Evolutionary conservation across 768 basidiomycete species (phyloP).

Genomic region (Pleurotus eryngii): DNA sequence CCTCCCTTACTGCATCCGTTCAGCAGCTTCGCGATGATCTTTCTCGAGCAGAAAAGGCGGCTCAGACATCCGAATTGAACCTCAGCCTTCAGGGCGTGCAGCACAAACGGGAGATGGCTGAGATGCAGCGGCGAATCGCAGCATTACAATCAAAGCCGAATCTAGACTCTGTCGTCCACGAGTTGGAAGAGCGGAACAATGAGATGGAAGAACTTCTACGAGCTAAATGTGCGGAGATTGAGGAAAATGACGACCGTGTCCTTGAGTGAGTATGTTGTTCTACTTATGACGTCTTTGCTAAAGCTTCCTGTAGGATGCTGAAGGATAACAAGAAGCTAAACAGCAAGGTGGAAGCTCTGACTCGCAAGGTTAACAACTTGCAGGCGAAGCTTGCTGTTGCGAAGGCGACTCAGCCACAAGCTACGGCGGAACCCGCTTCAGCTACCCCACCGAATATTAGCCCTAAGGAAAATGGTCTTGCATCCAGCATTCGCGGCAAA

Average conservation of each 20-base stretch:
- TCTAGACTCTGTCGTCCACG: conserved; percentile 50
- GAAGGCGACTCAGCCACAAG: conserved; percentile 32
- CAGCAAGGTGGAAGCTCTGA: conserved; percentile 66
- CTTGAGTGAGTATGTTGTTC: conserved; percentile 56
- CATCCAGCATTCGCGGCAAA: too few species aligned
- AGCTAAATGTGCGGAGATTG: conserved; percentile 72
- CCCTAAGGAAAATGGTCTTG: too few species aligned
- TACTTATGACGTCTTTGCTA: conserved; percentile 8
- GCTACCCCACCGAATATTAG: conserved; percentile 11
- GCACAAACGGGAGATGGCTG: conserved; percentile 59
- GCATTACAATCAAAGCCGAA: conserved; percentile 50
- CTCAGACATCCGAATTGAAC: conserved; percentile 63
- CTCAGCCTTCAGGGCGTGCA: conserved; percentile 63
- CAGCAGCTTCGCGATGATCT: conserved; percentile 41
- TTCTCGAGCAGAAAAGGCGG: conserved; percentile 51
- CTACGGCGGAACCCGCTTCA: conserved; percentile 5
- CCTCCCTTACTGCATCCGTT: conserved; percentile 35
- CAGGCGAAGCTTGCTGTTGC: conserved; percentile 62
- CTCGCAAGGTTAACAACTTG: conserved; percentile 68
- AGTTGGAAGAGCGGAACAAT: conserved; percentile 65
- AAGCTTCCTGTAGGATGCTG: conserved; percentile 48
- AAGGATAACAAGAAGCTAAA: conserved; percentile 79
- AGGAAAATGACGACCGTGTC: conserved; percentile 79
- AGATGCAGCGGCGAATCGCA: conserved; percentile 56
- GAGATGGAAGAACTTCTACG: conserved; percentile 76